A percentile compares a stretch with the other conserved stretches of the same genome.
Evolutionary conservation across 179 eudicot species (phyloP).

Genomic region (Monotropa hypopitys): DNA sequence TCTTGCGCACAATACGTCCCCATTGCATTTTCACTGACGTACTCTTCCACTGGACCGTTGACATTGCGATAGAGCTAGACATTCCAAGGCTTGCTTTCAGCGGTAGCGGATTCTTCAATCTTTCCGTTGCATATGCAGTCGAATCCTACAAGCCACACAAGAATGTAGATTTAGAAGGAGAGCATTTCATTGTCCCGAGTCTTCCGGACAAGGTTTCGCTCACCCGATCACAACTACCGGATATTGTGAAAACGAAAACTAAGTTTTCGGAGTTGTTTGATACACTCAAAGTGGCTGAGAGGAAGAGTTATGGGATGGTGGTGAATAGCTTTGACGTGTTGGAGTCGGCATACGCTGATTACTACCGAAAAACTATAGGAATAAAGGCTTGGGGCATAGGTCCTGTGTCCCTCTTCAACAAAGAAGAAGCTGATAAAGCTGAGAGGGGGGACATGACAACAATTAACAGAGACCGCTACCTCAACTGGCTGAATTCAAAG

Average conservation of each 20-base stretch:
- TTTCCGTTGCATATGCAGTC: slow-evolving; percentile 9
- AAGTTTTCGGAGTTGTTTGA: slow-evolving; percentile 10
- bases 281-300: slow-evolving; percentile 4
- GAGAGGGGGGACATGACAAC: slow-evolving; percentile 4
- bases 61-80: slow-evolving; percentile 13
- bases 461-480: background rate
- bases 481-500: slow-evolving; percentile 14
- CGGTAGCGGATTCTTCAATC: slow-evolving; percentile 18
- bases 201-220: slow-evolving; percentile 18
- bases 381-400: slow-evolving; percentile 16
- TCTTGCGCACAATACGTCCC: slow-evolving; percentile 12
- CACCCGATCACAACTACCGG: slow-evolving; percentile 16
- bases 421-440: background rate
- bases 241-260: slow-evolving; percentile 2
- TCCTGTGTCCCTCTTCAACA: slow-evolving; percentile 8
- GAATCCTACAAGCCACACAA: slow-evolving; percentile 14
- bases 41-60: slow-evolving; percentile 18
- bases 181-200: slow-evolving; percentile 13
- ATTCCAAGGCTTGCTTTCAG: slow-evolving; percentile 26
- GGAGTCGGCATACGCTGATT: slow-evolving; percentile 13
- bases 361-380: slow-evolving; percentile 8
- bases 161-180: slow-evolving; percentile 1
- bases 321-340: slow-evolving; percentile 14
- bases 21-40: slow-evolving; percentile 21
- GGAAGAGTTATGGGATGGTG: slow-evolving; percentile 12